Conservation (phyloP, 208 protist species). For the Crithidia expoeki region DNA sequence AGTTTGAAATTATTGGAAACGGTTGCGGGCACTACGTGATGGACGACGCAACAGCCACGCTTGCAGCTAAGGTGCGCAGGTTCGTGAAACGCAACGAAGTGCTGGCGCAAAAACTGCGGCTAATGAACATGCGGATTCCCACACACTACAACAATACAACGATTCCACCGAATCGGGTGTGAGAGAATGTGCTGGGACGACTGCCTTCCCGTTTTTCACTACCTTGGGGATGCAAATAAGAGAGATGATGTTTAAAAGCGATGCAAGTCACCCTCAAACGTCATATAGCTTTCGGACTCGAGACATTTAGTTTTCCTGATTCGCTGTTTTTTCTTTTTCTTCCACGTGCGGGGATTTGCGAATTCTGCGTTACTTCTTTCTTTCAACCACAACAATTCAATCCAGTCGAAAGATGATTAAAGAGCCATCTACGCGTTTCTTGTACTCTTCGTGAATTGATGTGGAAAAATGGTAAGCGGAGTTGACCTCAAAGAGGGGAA, state of each 20-base stretch:
- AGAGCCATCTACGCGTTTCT: too few species aligned
- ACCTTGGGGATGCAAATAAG: background rate
- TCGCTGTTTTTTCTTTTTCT: background rate
- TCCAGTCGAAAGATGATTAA: background rate
- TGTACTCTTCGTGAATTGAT: too few species aligned
- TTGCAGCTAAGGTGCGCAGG: slow-evolving; percentile 61
- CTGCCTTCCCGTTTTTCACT: too few species aligned
- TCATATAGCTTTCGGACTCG: too few species aligned
- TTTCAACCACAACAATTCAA: too few species aligned
- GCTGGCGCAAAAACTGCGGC: slow-evolving; percentile 54
- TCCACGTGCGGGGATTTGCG: too few species aligned
- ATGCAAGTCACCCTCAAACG: too few species aligned
- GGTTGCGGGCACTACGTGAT: slow-evolving; percentile 91
- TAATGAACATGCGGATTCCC: slow-evolving; percentile 20
- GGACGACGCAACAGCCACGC: slow-evolving; percentile 79
- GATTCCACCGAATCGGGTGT: slow-evolving; percentile 30
- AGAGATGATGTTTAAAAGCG: background rate
- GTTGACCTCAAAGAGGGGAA: too few species aligned
- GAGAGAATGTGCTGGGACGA: background rate
- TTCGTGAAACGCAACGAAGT: slow-evolving; percentile 64
- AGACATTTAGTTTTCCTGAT: too few species aligned
- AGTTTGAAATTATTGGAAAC: slow-evolving; percentile 88
- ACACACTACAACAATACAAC: slow-evolving; percentile 45
- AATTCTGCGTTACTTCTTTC: too few species aligned
- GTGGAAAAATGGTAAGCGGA: too few species aligned